Conservation (phyloP, 768 basidiomycete genomes). For the Kwoniella pini region DNA sequence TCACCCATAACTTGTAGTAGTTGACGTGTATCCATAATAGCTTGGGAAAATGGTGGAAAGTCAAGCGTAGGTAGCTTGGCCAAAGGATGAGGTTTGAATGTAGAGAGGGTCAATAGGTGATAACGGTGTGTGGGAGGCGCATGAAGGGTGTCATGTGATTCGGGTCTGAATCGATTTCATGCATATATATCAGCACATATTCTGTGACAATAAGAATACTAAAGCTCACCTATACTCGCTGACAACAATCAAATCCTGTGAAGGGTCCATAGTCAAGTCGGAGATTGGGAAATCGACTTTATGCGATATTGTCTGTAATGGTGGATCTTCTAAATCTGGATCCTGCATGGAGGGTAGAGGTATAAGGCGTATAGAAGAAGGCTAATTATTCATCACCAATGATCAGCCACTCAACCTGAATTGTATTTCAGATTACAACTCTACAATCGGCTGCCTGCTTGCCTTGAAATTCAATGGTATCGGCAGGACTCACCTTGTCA, state of each 20-base stretch:
- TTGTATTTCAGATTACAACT: not conserved
- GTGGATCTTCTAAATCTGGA: constrained; percentile 32
- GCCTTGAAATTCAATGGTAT: too few relatives aligned
- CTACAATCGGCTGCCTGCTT: too few relatives aligned
- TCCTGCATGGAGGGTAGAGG: constrained; percentile 46
- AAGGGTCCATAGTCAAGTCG: constrained; percentile 62
- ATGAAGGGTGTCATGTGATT: not conserved
- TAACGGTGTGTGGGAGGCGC: constrained; percentile 42
- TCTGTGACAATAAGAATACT: too few relatives aligned
- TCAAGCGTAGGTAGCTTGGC: constrained; percentile 36
- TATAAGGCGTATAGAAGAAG: constrained; percentile 37
- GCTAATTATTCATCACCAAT: constrained; percentile 18
- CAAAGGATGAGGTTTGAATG: constrained; percentile 48
- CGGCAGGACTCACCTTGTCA: constrained; percentile 28
- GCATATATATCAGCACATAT: too few relatives aligned
- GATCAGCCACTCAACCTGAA: not conserved
- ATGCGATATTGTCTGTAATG: constrained; percentile 26
- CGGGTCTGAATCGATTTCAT: constrained; percentile 17
- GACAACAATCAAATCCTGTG: constrained; percentile 63
- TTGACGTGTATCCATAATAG: constrained; percentile 37
- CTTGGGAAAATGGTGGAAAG: constrained; percentile 35
- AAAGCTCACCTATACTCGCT: constrained; percentile 58
- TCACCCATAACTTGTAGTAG: constrained; percentile 63
- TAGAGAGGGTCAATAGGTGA: constrained; percentile 47
- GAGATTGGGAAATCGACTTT: constrained; percentile 46